These are phyloP conservation scores for Backusella luteola DNA, from an alignment of 192 early-diverging fungal genomes.

Conservation along the genomic window DNA sequence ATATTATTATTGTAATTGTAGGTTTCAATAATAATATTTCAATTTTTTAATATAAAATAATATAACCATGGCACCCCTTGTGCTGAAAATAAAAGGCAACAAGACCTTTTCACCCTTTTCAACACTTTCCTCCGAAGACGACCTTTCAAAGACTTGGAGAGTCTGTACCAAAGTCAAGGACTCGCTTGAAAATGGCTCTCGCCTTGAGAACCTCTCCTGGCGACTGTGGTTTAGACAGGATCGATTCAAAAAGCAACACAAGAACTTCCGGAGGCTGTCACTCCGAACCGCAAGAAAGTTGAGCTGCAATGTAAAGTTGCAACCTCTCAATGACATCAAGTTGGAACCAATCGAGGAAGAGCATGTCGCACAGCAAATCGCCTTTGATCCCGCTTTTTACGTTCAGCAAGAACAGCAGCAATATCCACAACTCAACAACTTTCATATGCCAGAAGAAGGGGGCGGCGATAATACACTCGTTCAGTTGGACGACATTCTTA, in stretches of 20 bases:
- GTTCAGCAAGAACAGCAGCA: neutral
- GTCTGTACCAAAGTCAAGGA: slow-evolving; percentile 86
- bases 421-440: neutral
- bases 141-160: slow-evolving; percentile 76
- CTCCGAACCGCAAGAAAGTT: neutral
- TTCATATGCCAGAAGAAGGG: slow-evolving; percentile 13
- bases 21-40: neutral
- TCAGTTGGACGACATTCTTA: slow-evolving; percentile 5
- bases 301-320: neutral
- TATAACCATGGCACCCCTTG: slow-evolving; percentile 59
- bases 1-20: neutral
- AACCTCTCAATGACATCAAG: neutral
- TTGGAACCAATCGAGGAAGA: neutral
- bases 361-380: neutral
- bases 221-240: slow-evolving; percentile 67
- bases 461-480: neutral
- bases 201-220: slow-evolving; percentile 88
- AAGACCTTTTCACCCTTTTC: slow-evolving; percentile 73
- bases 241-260: slow-evolving; percentile 15
- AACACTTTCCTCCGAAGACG: slow-evolving; percentile 71
- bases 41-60: neutral
- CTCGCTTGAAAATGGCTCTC: slow-evolving; percentile 78
- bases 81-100: slow-evolving; percentile 73
- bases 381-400: neutral
- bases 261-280: neutral